Evolutionary conservation across 140 eudicot genomes (phyloP), one percentile per base, ranked within the genome.

Genomic region (Ambrosia hybrid): DNA sequence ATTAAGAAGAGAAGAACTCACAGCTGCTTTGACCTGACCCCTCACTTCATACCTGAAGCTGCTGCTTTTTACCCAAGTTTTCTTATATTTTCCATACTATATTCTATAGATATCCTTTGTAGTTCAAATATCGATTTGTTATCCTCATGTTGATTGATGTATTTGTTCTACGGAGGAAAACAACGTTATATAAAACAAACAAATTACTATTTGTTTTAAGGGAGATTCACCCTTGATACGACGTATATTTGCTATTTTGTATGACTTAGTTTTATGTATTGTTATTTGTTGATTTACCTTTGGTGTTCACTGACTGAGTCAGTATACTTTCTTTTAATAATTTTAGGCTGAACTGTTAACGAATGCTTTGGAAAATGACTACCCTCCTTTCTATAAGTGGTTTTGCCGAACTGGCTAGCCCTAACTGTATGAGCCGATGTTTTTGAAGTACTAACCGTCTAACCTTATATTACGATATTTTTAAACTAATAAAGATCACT

Each of bases 101-200:
- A 55, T 64, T 13, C 76, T 77, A 78, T 73, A 78, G 62, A 57
- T 66, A 65, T 72, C 78, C 67, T n/a, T 72, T 72, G 83, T 66
- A 59, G 74, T 72, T 78, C 63, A 66, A 65, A 78, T 72, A 45
- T 78, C 66, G 60, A 62, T 57, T 72, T 57, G 53, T 65, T 45
- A 62, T 53, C 73, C 60, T 70, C 77, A 59, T 70, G 66, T 52
- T 62, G 75, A 69, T 76, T 62, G 75, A 69, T 76, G 65, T 77
- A 51, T 63, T 71, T 52, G 76, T 70, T 62, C 77, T 41, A 63
- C 82, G 46, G 36, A 78, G 73, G 73, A 78, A 78, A 45, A 71
- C 82, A 78, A 77, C 68, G 12, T 55, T 52, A 63, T 64, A 56
- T 71, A 34, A 78, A 78, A 73, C 37, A 4, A 72, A 67, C 73